Evolutionary conservation across 768 basidiomycete species (phyloP).

Genomic region (Phaeolepiota aurea): DNA sequence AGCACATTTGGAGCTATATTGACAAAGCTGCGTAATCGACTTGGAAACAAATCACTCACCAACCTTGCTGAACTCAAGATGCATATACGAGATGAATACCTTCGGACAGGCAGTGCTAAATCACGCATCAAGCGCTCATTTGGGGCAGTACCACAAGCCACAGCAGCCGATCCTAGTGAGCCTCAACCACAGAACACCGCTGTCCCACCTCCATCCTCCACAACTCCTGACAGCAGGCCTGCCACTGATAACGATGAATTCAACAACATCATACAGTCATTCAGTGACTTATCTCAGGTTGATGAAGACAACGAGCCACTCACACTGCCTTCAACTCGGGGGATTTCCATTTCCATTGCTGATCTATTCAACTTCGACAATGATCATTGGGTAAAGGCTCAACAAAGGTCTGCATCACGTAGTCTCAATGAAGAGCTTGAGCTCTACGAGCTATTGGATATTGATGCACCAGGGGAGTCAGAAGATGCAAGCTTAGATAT

Average conservation of each 20-base stretch:
- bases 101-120: not conserved
- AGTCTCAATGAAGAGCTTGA: not conserved
- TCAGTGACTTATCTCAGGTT: not conserved
- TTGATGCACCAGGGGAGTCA: not conserved
- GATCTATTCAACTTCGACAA: not conserved
- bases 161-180: too few relatives aligned
- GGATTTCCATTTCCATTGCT: not conserved
- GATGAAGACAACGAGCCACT: not conserved
- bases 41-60: constrained; percentile 11
- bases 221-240: too few relatives aligned
- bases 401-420: not conserved
- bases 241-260: not conserved
- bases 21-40: constrained; percentile 15
- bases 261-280: not conserved
- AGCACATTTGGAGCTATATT: constrained; percentile 20
- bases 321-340: not conserved
- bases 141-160: too few relatives aligned
- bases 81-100: constrained; percentile 17
- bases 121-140: not conserved
- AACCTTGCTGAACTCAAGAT: constrained; percentile 19
- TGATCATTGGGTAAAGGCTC: not conserved
- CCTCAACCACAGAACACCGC: not conserved
- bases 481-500: not conserved
- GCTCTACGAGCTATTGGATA: not conserved
- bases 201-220: too few relatives aligned